phyloP scores from a whole-genome alignment of 306 rosid species.

The Neltuma alba region DNA sequence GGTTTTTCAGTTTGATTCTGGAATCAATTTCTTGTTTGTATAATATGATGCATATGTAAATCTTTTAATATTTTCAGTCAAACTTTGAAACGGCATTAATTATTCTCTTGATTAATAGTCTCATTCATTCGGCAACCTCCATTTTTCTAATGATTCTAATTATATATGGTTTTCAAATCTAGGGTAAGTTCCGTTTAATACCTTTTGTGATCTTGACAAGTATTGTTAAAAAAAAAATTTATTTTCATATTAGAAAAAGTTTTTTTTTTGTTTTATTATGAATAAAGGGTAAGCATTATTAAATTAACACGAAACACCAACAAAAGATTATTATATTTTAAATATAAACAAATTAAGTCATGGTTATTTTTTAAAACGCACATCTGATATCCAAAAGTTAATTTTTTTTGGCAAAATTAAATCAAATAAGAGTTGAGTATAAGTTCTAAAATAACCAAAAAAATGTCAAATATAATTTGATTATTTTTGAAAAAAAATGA shows the following conservation, averaged over 20 bases:
- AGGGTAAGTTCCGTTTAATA: not conserved
- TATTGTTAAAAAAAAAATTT: not conserved
- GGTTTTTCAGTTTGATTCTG: slow-evolving; percentile 21
- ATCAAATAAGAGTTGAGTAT: too few species aligned
- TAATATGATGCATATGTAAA: not conserved
- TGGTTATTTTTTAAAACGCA: not conserved
- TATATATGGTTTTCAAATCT: not conserved
- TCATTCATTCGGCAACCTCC: slow-evolving; percentile 38
- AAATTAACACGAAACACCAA: not conserved
- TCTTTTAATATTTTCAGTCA: slow-evolving; percentile 35
- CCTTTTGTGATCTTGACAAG: not conserved
- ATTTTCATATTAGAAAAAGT: not conserved
- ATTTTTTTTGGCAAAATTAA: not conserved
- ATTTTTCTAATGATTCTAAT: not conserved
- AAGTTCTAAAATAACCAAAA: not conserved
- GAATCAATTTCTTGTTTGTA: slow-evolving; percentile 2
- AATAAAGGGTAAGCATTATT: not conserved
- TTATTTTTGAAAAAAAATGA: not conserved
- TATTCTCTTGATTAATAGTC: slow-evolving; percentile 28
- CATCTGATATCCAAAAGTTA: not conserved
- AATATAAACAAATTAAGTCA: not conserved
- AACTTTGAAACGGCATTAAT: slow-evolving; percentile 35
- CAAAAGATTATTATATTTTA: not conserved
- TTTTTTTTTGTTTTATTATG: not conserved
- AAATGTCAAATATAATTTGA: not conserved